Conservation (phyloP, 2,329 filamentous ascomycete species). For the Calonectria pseudoturangicola region DNA sequence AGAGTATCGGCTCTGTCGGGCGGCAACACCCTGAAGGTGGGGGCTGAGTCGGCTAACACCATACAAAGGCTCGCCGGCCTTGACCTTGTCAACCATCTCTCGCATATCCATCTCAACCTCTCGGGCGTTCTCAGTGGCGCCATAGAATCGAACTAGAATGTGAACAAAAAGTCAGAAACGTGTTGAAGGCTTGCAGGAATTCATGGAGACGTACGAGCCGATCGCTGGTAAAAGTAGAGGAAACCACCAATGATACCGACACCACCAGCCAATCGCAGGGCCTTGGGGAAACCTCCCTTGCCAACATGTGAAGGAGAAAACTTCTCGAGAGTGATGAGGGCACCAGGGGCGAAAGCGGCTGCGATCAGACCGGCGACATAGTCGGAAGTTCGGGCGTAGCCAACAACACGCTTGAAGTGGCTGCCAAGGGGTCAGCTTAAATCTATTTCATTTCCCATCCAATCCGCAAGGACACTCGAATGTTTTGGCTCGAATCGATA, state of each 20-base stretch:
- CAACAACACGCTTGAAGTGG: constrained; percentile 91
- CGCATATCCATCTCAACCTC: constrained; percentile 97
- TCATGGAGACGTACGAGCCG: constrained; percentile 78
- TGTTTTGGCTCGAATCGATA: constrained; percentile 26
- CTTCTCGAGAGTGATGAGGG: constrained; percentile 87
- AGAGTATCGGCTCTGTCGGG: constrained; percentile 93
- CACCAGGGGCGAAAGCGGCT: constrained; percentile 82
- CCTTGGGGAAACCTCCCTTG: constrained; percentile 86
- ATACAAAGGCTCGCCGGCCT: constrained; percentile 92
- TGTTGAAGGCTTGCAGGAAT: background rate
- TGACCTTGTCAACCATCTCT: constrained; percentile 98
- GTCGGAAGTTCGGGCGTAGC: constrained; percentile 91
- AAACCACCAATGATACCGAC: constrained; percentile 87
- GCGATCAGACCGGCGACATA: constrained; percentile 82
- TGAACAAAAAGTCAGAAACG: constrained; percentile 3
- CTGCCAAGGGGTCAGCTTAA: constrained; percentile 67
- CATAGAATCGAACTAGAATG: constrained; percentile 90
- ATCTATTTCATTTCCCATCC: constrained; percentile 50
- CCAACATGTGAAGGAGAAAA: constrained; percentile 90
- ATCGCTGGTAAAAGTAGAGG: constrained; percentile 89
- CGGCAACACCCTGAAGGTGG: constrained; percentile 95
- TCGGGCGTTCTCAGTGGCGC: constrained; percentile 91
- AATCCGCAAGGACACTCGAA: background rate
- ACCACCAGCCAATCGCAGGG: constrained; percentile 85
- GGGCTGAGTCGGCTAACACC: constrained; percentile 85